Percentiles rank a stretch among this genome's conserved stretches.
Conservation (phyloP, 2,329 filamentous ascomycete genomes). For the Didymella pinodella region DNA sequence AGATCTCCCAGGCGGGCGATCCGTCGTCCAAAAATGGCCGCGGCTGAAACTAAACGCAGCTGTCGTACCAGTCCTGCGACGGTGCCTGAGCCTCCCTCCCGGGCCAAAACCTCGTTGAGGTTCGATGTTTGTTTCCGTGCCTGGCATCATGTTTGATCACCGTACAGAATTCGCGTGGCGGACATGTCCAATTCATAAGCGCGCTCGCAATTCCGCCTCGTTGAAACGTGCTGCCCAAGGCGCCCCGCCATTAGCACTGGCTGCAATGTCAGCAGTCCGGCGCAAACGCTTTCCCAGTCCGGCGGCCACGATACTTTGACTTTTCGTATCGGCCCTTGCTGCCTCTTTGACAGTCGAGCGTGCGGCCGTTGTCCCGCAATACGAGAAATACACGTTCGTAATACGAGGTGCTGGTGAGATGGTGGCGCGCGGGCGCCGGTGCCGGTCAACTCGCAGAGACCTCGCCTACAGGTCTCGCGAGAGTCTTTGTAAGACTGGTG, state of each 20-base stretch:
- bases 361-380: neutral
- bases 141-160: neutral
- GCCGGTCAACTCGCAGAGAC: neutral
- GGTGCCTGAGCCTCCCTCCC: slow-evolving; percentile 8
- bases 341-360: too few relatives aligned
- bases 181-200: slow-evolving; percentile 1
- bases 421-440: neutral
- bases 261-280: slow-evolving; percentile 5
- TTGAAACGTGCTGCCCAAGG: slow-evolving; percentile 10
- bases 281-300: neutral
- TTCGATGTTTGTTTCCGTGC: slow-evolving; percentile 4
- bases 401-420: neutral
- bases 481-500: slow-evolving; percentile 5
- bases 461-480: neutral
- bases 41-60: slow-evolving; percentile 11
- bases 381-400: neutral
- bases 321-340: neutral
- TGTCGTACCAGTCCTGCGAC: slow-evolving; percentile 1
- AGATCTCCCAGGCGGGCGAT: slow-evolving; percentile 10
- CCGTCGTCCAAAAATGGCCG: neutral
- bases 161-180: neutral
- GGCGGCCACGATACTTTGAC: neutral
- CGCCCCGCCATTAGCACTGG: slow-evolving; percentile 4
- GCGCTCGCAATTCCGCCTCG: slow-evolving; percentile 9
- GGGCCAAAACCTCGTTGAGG: neutral